Conservation (phyloP, 805 yeast species). For the Pichia deserticola region DNA sequence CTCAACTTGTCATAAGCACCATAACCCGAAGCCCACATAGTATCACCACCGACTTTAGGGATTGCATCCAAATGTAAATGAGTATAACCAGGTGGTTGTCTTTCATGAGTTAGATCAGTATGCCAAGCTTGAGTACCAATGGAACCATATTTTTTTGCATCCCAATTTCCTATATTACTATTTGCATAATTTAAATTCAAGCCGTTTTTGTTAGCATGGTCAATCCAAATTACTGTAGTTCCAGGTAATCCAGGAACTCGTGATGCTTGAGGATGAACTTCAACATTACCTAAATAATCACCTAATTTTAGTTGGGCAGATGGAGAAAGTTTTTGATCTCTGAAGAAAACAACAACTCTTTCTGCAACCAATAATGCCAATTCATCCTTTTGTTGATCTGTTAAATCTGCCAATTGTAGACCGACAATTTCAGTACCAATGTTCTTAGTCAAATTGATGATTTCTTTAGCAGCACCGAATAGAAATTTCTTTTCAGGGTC, state of each 20-base stretch:
- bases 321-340: conserved; percentile 39
- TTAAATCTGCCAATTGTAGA: conserved; percentile 36
- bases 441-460: conserved; percentile 36
- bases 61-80: conserved; percentile 46
- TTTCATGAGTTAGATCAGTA: conserved; percentile 44
- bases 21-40: conserved; percentile 49
- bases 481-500: conserved; percentile 36
- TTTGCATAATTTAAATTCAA: conserved; percentile 15
- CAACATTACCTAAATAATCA: conserved; percentile 38
- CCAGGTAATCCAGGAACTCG: conserved; percentile 33
- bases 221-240: conserved; percentile 36
- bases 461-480: conserved; percentile 35
- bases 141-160: conserved; percentile 4
- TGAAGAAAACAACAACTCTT: conserved; percentile 44
- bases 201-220: conserved; percentile 25
- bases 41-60: conserved; percentile 50
- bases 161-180: conserved; percentile 15
- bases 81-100: conserved; percentile 50
- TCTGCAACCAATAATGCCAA: conserved; percentile 40
- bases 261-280: conserved; percentile 31
- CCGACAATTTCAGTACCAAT: conserved; percentile 46
- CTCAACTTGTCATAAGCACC: conserved; percentile 51
- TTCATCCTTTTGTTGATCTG: conserved; percentile 38
- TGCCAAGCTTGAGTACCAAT: conserved; percentile 35
- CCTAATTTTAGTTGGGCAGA: conserved; percentile 39